Evolutionary conservation across 441 rosid species (phyloP).

Genomic region (Kokia cookei): DNA sequence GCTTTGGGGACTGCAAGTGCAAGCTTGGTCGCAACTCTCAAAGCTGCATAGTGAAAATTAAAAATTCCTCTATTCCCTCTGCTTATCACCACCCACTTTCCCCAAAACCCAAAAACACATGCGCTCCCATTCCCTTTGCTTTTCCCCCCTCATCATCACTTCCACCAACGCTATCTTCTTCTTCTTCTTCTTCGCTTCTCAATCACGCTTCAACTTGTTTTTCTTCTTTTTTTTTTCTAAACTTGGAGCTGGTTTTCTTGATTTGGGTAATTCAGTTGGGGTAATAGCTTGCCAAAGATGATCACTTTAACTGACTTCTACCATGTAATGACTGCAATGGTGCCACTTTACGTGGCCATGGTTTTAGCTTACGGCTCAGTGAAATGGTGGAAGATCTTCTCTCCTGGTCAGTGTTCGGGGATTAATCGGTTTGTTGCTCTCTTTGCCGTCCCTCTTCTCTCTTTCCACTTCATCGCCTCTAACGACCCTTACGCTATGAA

Average conservation of each 20-base stretch:
- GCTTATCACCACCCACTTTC: slow-evolving; percentile 25
- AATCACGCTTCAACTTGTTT: not conserved
- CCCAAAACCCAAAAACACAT: slow-evolving; percentile 34
- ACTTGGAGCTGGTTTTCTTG: not conserved
- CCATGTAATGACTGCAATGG: slow-evolving; percentile 82
- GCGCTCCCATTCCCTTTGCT: not conserved
- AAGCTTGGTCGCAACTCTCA: slow-evolving; percentile 48
- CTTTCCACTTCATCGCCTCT: slow-evolving; percentile 62
- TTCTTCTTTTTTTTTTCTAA: not conserved
- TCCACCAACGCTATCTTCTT: not conserved
- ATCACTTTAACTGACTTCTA: slow-evolving; percentile 53
- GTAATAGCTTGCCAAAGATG: slow-evolving; percentile 25
- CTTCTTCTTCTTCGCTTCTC: not conserved
- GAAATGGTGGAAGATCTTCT: slow-evolving; percentile 76
- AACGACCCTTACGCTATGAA: slow-evolving; percentile 61
- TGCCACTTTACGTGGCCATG: slow-evolving; percentile 85
- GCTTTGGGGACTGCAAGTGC: slow-evolving; percentile 52
- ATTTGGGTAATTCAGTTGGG: not conserved
- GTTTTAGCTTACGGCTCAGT: slow-evolving; percentile 69
- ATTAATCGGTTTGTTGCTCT: slow-evolving; percentile 81
- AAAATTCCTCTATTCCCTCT: slow-evolving; percentile 11
- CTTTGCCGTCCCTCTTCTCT: slow-evolving; percentile 68
- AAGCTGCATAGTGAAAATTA: slow-evolving; percentile 15
- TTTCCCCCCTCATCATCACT: slow-evolving; percentile 13
- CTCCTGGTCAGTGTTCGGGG: slow-evolving; percentile 75